These are phyloP conservation scores for Echeveria elegans DNA, from an alignment of 164 flowering plant species.

Conservation along the genomic window DNA sequence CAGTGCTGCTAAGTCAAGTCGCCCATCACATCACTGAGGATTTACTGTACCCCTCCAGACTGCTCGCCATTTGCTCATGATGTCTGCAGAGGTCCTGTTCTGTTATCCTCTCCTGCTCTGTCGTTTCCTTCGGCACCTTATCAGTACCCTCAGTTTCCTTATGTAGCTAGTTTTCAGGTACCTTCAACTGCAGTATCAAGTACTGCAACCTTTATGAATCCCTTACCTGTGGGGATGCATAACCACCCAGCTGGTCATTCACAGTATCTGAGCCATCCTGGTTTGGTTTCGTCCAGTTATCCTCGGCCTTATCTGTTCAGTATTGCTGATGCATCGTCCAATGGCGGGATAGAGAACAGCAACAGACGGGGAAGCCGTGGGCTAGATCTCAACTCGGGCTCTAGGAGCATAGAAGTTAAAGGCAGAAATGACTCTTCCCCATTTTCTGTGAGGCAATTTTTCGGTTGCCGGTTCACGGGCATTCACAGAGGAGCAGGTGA, in stretches of 20 bases:
- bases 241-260: constrained; percentile 42
- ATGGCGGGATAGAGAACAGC: constrained; percentile 25
- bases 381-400: constrained; percentile 83
- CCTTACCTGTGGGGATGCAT: constrained; percentile 45
- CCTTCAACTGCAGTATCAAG: constrained; percentile 48
- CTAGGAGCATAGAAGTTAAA: constrained; percentile 47
- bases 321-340: constrained; percentile 32
- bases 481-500: constrained; percentile 48
- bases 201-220: constrained; percentile 45
- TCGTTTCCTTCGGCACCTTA: constrained; percentile 42
- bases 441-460: constrained; percentile 35
- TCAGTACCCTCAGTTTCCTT: constrained; percentile 59
- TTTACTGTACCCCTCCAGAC: constrained; percentile 36
- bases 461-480: constrained; percentile 47
- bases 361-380: constrained; percentile 60
- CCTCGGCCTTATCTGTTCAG: constrained; percentile 54
- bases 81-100: constrained; percentile 55
- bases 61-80: constrained; percentile 45
- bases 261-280: constrained; percentile 44
- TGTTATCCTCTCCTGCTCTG: constrained; percentile 71
- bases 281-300: constrained; percentile 34
- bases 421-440: constrained; percentile 53
- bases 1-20: too few relatives aligned
- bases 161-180: constrained; percentile 53
- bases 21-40: constrained; percentile 51